Base-by-base conservation (phyloP, 176 grass and related monocot species). In the Oryza australiensis region DNA sequence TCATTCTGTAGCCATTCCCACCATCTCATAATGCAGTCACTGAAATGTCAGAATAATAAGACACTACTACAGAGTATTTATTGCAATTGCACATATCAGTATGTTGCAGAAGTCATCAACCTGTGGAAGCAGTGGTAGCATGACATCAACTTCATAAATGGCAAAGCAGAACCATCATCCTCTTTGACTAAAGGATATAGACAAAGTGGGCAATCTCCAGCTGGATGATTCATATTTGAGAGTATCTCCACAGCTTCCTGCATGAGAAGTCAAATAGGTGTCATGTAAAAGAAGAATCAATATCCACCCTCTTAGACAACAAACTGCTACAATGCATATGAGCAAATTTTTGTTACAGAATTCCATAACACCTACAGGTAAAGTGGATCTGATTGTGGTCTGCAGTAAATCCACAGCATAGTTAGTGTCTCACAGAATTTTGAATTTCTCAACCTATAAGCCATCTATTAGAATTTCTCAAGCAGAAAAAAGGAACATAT, bases 61-160 rank as follows among this genome's bases (percentile, higher is more conserved):
- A 28, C 65, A 68, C 7, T 46, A 68, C 48, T 62, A 33, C 32
- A 73, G 37, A 81, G 9, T 75, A 64, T 70, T 64, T 26, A 33
- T 70, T 72, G 30, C 18, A 70, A 12, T 62, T 59, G 64, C 59
- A 60, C 75, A 76, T 73, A 53, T 83, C 22, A 42, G 26, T 87
- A 30, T 35, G 46, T 24, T 1, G 42, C 23, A 57, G 27, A 82
- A 59, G 28, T 62, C 15, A 84, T 62, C 55, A 83, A 98, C 95
- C 90, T 95, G 79, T 98, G 95, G 68, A 95, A 98, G 76, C 92
- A 98, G 64, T 98, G 95, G 79, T 92, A 98, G 82, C 95, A 98
- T 63, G 95, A 98, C 95, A 98, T 95, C 72, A 98, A 87, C 85
- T 93, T 95, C 95, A 95, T 98, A 85, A 95, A 98, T 82, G 90